These are phyloP conservation scores for Aegilops speltoides DNA, from an alignment of 176 grass and related monocot species.

Conservation along the genomic window DNA sequence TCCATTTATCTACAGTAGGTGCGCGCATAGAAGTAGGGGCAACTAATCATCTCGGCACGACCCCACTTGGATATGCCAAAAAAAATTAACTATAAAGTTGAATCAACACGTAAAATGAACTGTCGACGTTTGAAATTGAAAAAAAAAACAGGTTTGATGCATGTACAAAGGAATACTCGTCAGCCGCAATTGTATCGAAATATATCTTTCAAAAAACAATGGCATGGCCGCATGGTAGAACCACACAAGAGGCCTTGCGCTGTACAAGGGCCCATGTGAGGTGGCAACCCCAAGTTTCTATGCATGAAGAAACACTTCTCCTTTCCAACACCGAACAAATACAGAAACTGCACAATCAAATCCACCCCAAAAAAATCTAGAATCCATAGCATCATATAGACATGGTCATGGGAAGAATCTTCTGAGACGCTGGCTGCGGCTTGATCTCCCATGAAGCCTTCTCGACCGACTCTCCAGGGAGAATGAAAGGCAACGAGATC, in stretches of 20 bases:
- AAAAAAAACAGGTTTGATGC: no score
- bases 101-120: no score
- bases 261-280: conserved; percentile 8
- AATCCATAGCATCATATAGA: conserved; percentile 39
- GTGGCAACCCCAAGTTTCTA: no score
- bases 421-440: conserved; percentile 47
- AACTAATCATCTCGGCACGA: no score
- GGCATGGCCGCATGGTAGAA: neutral
- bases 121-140: no score
- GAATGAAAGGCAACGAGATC: conserved; percentile 80
- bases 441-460: conserved; percentile 94
- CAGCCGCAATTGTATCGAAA: neutral
- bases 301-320: neutral
- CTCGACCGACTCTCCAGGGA: conserved; percentile 55
- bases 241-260: neutral
- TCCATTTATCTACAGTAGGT: no score
- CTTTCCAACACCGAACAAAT: neutral
- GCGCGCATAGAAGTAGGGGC: no score
- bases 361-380: neutral
- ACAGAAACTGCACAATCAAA: neutral
- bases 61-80: no score
- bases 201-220: neutral
- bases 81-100: no score
- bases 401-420: conserved; percentile 92
- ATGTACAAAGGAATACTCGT: no score